Evolutionary conservation across 2,329 filamentous ascomycete species (phyloP), one percentile per base, ranked within the genome.

Genomic region (Penicillium psychrosexuale): DNA sequence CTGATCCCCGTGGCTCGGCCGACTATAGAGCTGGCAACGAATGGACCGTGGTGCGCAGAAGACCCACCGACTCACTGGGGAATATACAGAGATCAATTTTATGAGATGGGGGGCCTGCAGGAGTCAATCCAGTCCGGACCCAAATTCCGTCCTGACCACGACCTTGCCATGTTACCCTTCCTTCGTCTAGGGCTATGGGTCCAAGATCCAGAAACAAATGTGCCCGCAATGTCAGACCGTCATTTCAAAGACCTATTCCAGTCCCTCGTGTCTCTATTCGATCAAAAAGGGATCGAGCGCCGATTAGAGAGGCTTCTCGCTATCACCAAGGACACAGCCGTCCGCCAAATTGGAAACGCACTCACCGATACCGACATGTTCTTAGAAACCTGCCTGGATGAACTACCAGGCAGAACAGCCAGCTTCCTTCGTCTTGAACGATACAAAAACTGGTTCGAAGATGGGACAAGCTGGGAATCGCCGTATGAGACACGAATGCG

Each of bases 101-200:
- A 28, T 3, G 13, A 31, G 2, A 37, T 51, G 39, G 48, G 48
- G 17, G 31, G n/a, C 3, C 24, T 46, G 11, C 48, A 22, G 6
- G 31, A 51, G 13, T 19, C 48, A 30, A 37, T 40, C 15, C 7
- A 15, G 11, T 40, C 22, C 2, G 15, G 15, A 17, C 36, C 13
- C 9, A 24, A 12, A 28, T 43, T 40, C 45, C 24, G 37, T 12
- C 43, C 47, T 1, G 51, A 57, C 37, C n/a, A 40, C 11, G 51
- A 57, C 17, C 44, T 57, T 22, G 47, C 28, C 7, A n/a, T 55
- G 8, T 12, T 57, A 17, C 52, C 55, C 12, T 57, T 55, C 17
- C 3, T 39, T 17, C 36, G 42, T 27, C 37, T 46, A 3, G 9
- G 31, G 5, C n/a, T 36, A 15, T 57, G 55, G 51, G 3, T 49